These are phyloP conservation scores for Aegilops tauschii DNA, from an alignment of 176 grass and related monocot genomes.

Conservation along the genomic window DNA sequence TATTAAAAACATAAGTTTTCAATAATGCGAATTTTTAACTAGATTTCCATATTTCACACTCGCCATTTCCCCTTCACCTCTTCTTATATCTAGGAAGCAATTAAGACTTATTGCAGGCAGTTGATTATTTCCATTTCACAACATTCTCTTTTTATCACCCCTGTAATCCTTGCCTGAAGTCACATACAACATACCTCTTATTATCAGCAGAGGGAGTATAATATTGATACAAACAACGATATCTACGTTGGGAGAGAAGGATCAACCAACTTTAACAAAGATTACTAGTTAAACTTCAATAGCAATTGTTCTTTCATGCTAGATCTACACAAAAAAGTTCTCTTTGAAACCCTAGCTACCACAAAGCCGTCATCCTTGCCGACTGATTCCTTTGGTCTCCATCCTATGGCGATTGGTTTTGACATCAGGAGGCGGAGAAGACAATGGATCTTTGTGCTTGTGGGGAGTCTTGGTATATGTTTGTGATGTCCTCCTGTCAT, in stretches of 20 bases:
- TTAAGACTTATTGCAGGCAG: no score
- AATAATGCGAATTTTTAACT: no score
- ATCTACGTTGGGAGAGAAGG: background rate
- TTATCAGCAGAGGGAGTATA: no score
- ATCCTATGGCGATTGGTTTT: background rate
- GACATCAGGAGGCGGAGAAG: background rate
- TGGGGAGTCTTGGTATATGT: background rate
- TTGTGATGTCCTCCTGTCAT: no score
- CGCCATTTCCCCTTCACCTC: no score
- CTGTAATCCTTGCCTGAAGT: no score
- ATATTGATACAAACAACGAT: background rate
- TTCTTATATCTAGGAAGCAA: no score
- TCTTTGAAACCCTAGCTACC: background rate
- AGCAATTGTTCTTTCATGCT: background rate
- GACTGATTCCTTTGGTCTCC: background rate
- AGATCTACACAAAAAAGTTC: background rate
- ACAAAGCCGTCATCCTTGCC: background rate
- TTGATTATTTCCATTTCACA: no score
- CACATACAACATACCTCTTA: no score
- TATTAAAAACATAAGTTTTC: no score
- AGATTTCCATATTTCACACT: no score
- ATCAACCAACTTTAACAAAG: background rate
- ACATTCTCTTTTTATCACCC: no score
- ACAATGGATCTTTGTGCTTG: background rate
- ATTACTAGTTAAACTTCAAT: background rate